Evolutionary conservation across 768 basidiomycete species (phyloP).

Genomic region (Mycena amicta): DNA sequence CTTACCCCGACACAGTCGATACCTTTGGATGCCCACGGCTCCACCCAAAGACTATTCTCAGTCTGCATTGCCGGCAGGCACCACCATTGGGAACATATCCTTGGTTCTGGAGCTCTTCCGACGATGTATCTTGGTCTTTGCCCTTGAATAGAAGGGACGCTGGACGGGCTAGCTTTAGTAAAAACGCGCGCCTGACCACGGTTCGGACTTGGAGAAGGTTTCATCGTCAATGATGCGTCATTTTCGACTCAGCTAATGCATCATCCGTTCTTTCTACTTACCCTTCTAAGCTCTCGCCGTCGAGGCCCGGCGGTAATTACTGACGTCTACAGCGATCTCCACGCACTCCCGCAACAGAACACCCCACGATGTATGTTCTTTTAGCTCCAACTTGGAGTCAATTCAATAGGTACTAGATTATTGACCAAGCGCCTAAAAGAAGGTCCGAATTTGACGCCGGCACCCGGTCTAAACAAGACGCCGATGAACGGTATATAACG

Average conservation of each 20-base stretch:
- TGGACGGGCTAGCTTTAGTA: conserved; percentile 7
- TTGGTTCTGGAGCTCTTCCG: conserved; percentile 9
- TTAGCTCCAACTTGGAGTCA: too few species aligned
- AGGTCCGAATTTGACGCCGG: too few species aligned
- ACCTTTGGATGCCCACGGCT: conserved; percentile 12
- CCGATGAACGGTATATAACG: too few species aligned
- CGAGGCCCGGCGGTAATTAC: too few species aligned
- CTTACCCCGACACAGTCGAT: conserved; percentile 13
- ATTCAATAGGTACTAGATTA: too few species aligned
- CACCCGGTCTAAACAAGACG: too few species aligned
- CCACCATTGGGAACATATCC: conserved; percentile 12
- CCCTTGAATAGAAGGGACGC: conserved; percentile 12
- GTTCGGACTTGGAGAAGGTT: not conserved
- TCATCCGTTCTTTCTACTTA: conserved; percentile 13
- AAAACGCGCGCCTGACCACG: not conserved
- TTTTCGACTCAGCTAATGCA: conserved; percentile 19
- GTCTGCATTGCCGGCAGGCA: not conserved
- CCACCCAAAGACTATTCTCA: conserved; percentile 12
- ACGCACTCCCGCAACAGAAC: too few species aligned
- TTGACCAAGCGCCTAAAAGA: too few species aligned
- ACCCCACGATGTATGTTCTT: too few species aligned
- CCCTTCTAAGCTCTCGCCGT: too few species aligned
- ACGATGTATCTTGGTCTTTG: conserved; percentile 20
- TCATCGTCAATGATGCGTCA: too few species aligned
- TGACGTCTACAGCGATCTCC: too few species aligned